Conservation (phyloP, 371 early-diverging fungal species). For the Mortierella sp. region DNA sequence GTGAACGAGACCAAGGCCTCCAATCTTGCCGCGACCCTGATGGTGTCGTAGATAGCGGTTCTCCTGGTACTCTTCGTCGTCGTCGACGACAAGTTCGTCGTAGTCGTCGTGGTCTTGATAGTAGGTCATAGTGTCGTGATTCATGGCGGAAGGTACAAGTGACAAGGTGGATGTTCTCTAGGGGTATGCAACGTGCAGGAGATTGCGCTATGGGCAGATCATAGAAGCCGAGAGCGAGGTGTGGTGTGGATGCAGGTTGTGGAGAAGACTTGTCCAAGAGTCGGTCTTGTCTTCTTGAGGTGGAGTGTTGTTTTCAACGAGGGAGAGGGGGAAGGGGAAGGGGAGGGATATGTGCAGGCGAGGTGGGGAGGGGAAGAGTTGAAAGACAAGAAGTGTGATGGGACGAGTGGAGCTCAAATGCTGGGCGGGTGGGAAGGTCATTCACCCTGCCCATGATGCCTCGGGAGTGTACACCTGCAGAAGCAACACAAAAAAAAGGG, state of each 20-base stretch:
- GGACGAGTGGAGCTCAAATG: neutral
- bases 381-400: neutral
- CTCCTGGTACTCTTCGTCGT: slow-evolving; percentile 45
- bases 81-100: slow-evolving; percentile 28
- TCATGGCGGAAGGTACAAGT: slow-evolving; percentile 7
- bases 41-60: slow-evolving; percentile 36
- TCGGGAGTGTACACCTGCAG: neutral
- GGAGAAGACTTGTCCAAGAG: no score
- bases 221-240: no score
- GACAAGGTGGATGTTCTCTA: neutral
- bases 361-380: neutral
- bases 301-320: neutral
- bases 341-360: no score
- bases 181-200: neutral
- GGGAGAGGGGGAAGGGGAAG: neutral
- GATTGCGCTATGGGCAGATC: no score
- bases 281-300: no score
- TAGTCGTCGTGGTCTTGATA: slow-evolving; percentile 33
- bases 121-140: slow-evolving; percentile 16
- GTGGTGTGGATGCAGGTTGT: no score
- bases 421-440: slow-evolving; percentile 8
- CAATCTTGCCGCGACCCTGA: slow-evolving; percentile 13
- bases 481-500: slow-evolving; percentile 21
- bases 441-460: slow-evolving; percentile 11
- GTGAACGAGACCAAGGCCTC: slow-evolving; percentile 31